These are phyloP conservation scores for Cydonia oblonga DNA, from an alignment of 331 rosid genomes.

Conservation along the genomic window DNA sequence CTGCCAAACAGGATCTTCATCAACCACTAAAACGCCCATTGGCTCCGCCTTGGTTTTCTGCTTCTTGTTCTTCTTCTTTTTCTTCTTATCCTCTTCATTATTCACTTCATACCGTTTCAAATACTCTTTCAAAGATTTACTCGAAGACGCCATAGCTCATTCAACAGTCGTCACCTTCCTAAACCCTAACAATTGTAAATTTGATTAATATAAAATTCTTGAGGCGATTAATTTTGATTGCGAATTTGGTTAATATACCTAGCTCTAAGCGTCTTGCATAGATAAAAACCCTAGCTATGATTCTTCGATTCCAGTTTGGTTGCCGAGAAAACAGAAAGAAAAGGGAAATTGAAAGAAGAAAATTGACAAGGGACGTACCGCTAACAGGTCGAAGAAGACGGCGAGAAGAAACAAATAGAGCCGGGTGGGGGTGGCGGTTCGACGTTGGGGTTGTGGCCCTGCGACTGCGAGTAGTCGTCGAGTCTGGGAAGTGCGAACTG, in stretches of 20 bases:
- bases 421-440: neutral
- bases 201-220: no score
- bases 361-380: neutral
- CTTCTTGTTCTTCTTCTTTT: slow-evolving; percentile 37
- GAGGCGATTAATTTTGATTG: neutral
- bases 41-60: slow-evolving; percentile 31
- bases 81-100: slow-evolving; percentile 34
- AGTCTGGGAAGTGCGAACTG: neutral
- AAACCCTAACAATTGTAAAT: neutral
- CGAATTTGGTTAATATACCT: neutral
- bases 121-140: slow-evolving; percentile 57
- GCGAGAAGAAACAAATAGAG: neutral
- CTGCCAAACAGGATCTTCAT: slow-evolving; percentile 84
- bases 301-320: neutral
- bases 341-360: neutral
- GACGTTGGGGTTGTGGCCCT: neutral
- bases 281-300: neutral
- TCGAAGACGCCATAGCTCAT: slow-evolving; percentile 19
- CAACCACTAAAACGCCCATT: slow-evolving; percentile 54
- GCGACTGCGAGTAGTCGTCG: neutral
- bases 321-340: neutral
- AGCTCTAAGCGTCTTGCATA: neutral
- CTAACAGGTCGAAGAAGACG: neutral
- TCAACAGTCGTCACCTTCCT: neutral
- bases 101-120: slow-evolving; percentile 55